Evolutionary conservation across 176 grass and related monocot species (phyloP).

Genomic region (Pontederia paniculata): DNA sequence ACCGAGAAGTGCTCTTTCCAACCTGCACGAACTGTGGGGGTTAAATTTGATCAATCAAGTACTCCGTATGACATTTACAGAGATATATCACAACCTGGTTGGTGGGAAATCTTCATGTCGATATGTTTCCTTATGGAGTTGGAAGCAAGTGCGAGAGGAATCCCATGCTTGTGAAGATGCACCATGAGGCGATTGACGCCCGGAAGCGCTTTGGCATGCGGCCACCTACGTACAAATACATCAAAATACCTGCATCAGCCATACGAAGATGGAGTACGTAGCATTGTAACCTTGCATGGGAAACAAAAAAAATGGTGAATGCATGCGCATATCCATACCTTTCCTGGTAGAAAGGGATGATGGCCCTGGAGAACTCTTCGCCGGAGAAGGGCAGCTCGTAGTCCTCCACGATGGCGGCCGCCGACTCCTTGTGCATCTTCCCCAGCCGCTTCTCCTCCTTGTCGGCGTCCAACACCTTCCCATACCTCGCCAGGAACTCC

Average conservation of each 20-base stretch:
- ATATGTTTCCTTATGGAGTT: conserved; percentile 74
- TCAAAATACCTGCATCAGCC: background rate
- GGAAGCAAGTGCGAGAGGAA: conserved; percentile 72
- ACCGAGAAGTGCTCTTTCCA: conserved; percentile 68
- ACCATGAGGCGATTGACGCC: conserved; percentile 61
- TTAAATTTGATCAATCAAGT: background rate
- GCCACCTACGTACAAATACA: conserved; percentile 40
- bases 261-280: background rate
- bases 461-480: conserved; percentile 41
- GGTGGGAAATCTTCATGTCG: conserved; percentile 41
- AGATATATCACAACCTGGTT: conserved; percentile 31
- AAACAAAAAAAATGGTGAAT: background rate
- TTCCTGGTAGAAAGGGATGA: conserved; percentile 56
- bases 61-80: too few relatives aligned
- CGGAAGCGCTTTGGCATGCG: conserved; percentile 47
- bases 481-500: conserved; percentile 58
- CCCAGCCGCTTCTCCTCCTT: conserved; percentile 61
- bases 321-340: conserved; percentile 26
- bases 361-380: conserved; percentile 54
- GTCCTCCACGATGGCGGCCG: conserved; percentile 55
- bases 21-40: conserved; percentile 24
- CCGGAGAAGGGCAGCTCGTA: conserved; percentile 52
- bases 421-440: conserved; percentile 59
- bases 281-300: background rate
- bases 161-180: conserved; percentile 56